These are phyloP conservation scores for Mortierella sp. DNA, from an alignment of 371 early-diverging fungal species.

Conservation along the genomic window DNA sequence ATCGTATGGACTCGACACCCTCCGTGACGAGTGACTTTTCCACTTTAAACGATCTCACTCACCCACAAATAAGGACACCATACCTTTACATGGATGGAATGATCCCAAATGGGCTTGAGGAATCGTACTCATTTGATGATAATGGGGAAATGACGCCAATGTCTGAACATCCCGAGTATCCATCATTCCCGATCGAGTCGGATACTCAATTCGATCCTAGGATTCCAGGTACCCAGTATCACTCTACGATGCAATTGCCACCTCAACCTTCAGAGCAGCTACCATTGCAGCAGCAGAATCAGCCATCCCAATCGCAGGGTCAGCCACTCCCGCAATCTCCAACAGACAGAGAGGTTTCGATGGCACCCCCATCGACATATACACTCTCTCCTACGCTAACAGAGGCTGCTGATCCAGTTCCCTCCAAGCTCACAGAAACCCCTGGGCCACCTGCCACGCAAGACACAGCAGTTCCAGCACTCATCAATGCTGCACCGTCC, in stretches of 20 bases:
- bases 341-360: conserved; percentile 28
- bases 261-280: conserved; percentile 7
- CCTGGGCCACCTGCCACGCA: conserved; percentile 9
- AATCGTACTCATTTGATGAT: conserved; percentile 33
- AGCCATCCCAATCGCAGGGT: neutral
- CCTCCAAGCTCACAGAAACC: conserved; percentile 1
- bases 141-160: conserved; percentile 23
- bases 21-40: conserved; percentile 34
- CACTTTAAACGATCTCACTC: conserved; percentile 8
- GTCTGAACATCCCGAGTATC: conserved; percentile 19
- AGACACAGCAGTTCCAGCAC: conserved; percentile 4
- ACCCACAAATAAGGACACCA: conserved; percentile 16
- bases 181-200: conserved; percentile 1
- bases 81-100: conserved; percentile 35
- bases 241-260: neutral
- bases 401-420: conserved; percentile 21
- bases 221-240: neutral
- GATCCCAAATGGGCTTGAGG: conserved; percentile 21
- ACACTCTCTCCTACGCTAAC: conserved; percentile 35
- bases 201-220: conserved; percentile 1
- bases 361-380: conserved; percentile 35
- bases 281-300: conserved; percentile 12
- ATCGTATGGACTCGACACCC: conserved; percentile 38
- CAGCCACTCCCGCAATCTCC: neutral
- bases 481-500: too few relatives aligned